Evolutionary conservation across 306 rosid genomes (phyloP).

Genomic region (Sindora glabra): DNA sequence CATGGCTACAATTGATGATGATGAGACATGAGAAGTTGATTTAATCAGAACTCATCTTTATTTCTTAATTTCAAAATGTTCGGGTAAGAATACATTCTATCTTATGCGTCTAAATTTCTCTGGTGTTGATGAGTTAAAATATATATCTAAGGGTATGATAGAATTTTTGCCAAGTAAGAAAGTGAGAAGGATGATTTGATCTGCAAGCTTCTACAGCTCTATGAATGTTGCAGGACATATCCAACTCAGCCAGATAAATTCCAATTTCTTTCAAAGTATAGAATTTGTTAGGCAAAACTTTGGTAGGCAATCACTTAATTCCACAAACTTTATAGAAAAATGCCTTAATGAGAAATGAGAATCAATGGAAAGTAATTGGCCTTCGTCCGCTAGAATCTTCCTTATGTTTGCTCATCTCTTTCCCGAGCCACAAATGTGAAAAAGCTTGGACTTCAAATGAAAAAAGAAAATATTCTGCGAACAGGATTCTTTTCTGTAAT

Average conservation of each 20-base stretch:
- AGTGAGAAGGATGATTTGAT: neutral
- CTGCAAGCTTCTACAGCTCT: constrained; percentile 26
- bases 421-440: neutral
- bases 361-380: constrained; percentile 27
- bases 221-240: constrained; percentile 51
- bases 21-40: no score
- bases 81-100: no score
- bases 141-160: no score
- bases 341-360: constrained; percentile 16
- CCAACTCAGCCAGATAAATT: constrained; percentile 22
- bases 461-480: no score
- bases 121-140: no score
- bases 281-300: neutral
- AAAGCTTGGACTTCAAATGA: no score
- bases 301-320: constrained; percentile 19
- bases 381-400: constrained; percentile 32
- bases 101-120: no score
- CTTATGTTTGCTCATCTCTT: constrained; percentile 21
- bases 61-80: no score
- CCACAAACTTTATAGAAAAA: constrained; percentile 25
- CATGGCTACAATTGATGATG: no score
- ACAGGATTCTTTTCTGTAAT: no score
- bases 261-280: neutral
- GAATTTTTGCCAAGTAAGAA: no score
- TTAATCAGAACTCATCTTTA: no score